Evolutionary conservation across 1,284 basidiomycete genomes (phyloP).

Genomic region (Sutorius eximius): DNA sequence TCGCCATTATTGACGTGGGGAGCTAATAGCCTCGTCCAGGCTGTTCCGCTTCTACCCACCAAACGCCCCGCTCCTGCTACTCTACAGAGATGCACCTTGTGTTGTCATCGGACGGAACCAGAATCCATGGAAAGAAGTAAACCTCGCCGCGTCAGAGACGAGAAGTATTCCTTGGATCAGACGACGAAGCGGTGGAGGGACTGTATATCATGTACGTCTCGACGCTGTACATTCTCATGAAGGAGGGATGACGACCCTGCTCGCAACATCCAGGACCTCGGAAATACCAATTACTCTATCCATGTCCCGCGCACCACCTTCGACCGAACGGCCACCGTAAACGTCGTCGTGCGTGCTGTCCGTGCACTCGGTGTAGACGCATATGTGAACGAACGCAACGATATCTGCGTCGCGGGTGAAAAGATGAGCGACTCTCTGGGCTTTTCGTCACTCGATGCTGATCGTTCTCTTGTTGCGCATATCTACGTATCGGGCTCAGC

Average conservation of each 20-base stretch:
- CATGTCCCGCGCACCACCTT: constrained; percentile 84
- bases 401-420: constrained; percentile 78
- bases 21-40: constrained; percentile 47
- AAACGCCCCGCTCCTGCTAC: constrained; percentile 72
- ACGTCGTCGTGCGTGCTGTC: constrained; percentile 79
- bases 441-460: background rate
- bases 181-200: constrained; percentile 92
- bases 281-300: constrained; percentile 97
- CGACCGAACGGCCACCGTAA: constrained; percentile 77
- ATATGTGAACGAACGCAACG: constrained; percentile 86
- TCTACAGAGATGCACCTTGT: constrained; percentile 90
- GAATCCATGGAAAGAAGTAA: constrained; percentile 98
- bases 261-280: constrained; percentile 71
- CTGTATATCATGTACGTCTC: constrained; percentile 88
- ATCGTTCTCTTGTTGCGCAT: background rate
- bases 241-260: background rate
- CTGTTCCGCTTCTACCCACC: constrained; percentile 76
- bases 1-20: background rate
- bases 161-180: constrained; percentile 79
- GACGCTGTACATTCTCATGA: background rate
- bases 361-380: constrained; percentile 73
- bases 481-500: constrained; percentile 93
- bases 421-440: constrained; percentile 68
- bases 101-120: constrained; percentile 97
- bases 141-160: constrained; percentile 54